A percentile compares a stretch with the other conserved stretches of the same genome.
These are phyloP conservation scores for Myriangium duriaei DNA, from an alignment of 2,329 filamentous ascomycete genomes.

Conservation along the genomic window DNA sequence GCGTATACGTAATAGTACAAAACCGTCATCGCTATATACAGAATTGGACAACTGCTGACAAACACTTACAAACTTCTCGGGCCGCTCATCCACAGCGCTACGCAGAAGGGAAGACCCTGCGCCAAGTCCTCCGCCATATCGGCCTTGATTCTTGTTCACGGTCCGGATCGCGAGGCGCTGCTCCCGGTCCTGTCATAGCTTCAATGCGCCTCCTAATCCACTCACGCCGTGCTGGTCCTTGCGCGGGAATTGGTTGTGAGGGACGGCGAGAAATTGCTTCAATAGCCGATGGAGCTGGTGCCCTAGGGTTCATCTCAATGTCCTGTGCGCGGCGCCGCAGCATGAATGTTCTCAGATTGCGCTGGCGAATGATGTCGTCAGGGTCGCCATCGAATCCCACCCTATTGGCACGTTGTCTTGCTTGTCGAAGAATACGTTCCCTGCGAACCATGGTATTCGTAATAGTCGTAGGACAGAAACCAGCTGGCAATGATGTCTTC, in stretches of 20 bases:
- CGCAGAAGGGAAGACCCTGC: slow-evolving; percentile 16
- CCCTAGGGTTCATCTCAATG: slow-evolving; percentile 10
- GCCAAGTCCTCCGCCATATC: slow-evolving; percentile 15
- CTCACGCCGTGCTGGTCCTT: slow-evolving; percentile 24
- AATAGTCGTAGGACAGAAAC: slow-evolving; percentile 44
- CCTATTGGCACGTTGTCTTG: slow-evolving; percentile 37
- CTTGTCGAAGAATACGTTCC: slow-evolving; percentile 54
- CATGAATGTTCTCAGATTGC: slow-evolving; percentile 1
- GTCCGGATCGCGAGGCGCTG: slow-evolving; percentile 18
- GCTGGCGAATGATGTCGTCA: slow-evolving; percentile 7
- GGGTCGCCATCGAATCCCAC: slow-evolving; percentile 7
- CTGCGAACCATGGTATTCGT: slow-evolving; percentile 80
- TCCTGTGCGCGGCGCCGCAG: slow-evolving; percentile 2
- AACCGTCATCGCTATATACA: no score
- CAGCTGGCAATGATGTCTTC: slow-evolving; percentile 61
- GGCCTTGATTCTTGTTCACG: slow-evolving; percentile 17
- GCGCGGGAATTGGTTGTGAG: slow-evolving; percentile 4
- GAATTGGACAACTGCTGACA: no score
- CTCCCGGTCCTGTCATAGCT: slow-evolving; percentile 26
- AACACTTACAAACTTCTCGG: no score
- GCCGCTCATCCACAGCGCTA: no score
- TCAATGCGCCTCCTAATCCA: slow-evolving; percentile 35
- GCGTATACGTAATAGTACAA: no score
- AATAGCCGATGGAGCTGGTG: slow-evolving; percentile 12
- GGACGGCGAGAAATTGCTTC: neutral